These are phyloP conservation scores for Crataegus laevigata DNA, from an alignment of 306 rosid genomes.

Conservation along the genomic window DNA sequence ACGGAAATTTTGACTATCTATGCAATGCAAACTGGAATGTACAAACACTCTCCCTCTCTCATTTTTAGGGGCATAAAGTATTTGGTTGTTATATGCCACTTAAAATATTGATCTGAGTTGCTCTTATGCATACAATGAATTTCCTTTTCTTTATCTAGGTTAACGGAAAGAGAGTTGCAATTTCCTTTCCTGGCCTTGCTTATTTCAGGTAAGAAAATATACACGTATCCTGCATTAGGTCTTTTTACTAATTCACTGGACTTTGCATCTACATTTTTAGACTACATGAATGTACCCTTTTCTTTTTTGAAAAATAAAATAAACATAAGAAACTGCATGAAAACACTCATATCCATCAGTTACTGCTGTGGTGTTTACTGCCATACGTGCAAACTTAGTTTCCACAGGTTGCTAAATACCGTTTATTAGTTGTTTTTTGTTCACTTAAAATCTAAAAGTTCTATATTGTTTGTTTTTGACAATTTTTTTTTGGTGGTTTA, in stretches of 20 bases:
- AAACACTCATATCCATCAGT: neutral
- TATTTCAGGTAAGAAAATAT: conserved; percentile 57
- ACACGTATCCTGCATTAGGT: neutral
- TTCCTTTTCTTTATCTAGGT: conserved; percentile 36
- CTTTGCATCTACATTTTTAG: neutral
- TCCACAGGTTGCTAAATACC: neutral
- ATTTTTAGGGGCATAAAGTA: neutral
- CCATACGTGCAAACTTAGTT: neutral
- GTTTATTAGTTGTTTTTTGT: neutral
- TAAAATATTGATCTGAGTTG: conserved; percentile 3
- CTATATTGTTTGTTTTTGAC: neutral
- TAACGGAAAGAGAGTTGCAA: conserved; percentile 65
- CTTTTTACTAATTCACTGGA: neutral
- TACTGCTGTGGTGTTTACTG: neutral
- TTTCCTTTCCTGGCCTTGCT: conserved; percentile 92
- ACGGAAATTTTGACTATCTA: conserved; percentile 3
- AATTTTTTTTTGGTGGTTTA: neutral
- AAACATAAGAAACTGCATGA: neutral
- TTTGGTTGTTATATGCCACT: neutral
- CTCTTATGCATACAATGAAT: conserved; percentile 15
- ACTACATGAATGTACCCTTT: neutral
- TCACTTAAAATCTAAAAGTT: neutral
- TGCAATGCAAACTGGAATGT: neutral
- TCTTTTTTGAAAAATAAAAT: neutral
- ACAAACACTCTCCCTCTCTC: neutral